Base-by-base conservation (phyloP, 2,329 filamentous ascomycete species). In the Nemania diffusa region DNA sequence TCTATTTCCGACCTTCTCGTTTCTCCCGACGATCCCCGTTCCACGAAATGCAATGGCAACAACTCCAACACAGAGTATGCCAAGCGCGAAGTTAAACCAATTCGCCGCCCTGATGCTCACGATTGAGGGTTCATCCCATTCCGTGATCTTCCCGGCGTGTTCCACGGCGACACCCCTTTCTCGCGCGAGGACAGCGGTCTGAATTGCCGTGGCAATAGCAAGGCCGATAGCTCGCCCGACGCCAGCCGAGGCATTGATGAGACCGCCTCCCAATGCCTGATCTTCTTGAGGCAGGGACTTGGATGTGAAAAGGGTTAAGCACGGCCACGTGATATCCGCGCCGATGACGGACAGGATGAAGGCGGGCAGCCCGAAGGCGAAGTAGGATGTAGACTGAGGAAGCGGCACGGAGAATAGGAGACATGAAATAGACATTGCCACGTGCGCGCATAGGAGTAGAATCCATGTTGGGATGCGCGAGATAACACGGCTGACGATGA, bases 261-360 rank as follows among this genome's bases (percentile, higher is more conserved):
- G 83, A 0, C 89, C 90, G 0, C 90, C 90, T 0, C 90, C 90
- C 0, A 92, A 77, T 1, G 89, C 88, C 73, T 92, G 90, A 68
- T 92, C 89, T 57, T 88, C 85, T 0, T 81, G 80, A 0, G 89
- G 87, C 0, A 92, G 81, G 0, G 85, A 82, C 67, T 87, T 87
- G 0, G 89, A 90, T 0, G 87, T 90, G 74, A 91, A 91, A 0
- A 92, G 82, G 0, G 88, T 89, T 20, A 92, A 79, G 4, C 86
- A 86, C 0, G 90, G 90, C 82, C 88, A 91, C 0, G 89, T 82
- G 0, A 88, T 90, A 73, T 92, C 90, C 2, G 89, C 88, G 34
- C 90, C 90, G 40, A 90, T 81, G 8, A 91, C 89, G 6, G 85
- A 84, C 3, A 92, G 79, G 0, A 89, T 77, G 87, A 92, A 92